Evolutionary conservation across 176 grass and related monocot species (phyloP).

Genomic region (Ananas comosus): DNA sequence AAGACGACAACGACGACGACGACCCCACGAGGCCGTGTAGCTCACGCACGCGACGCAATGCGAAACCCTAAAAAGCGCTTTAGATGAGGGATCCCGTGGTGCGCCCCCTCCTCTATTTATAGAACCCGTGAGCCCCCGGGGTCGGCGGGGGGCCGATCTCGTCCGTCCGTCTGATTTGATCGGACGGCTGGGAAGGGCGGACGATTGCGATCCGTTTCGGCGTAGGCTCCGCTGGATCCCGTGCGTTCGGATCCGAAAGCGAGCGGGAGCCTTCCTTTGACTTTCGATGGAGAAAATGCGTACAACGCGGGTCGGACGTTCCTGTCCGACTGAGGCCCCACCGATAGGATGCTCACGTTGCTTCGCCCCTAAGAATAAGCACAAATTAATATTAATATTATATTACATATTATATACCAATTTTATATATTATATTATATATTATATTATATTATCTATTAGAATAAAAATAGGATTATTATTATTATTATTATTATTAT

Average conservation of each 20-base stretch:
- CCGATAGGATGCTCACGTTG: too few species aligned
- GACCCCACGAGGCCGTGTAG: background rate
- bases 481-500: too few species aligned
- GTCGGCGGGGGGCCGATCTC: slow-evolving; percentile 19
- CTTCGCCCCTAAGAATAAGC: too few species aligned
- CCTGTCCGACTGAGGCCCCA: background rate
- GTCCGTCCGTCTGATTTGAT: slow-evolving; percentile 21
- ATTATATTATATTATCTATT: too few species aligned
- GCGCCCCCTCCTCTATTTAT: slow-evolving; percentile 31
- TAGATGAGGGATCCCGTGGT: background rate
- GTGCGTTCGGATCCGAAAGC: slow-evolving; percentile 1
- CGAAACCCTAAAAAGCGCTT: slow-evolving; percentile 18
- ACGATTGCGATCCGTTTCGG: slow-evolving; percentile 5
- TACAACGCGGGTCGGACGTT: background rate
- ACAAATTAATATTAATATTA: too few species aligned
- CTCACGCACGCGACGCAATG: background rate
- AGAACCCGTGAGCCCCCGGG: background rate
- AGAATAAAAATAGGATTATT: too few species aligned
- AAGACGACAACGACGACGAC: background rate
- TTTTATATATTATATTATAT: too few species aligned
- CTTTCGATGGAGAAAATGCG: background rate
- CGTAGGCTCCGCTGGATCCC: slow-evolving; percentile 13
- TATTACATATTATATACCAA: too few species aligned
- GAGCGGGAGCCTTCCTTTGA: background rate
- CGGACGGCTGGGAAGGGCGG: slow-evolving; percentile 8